Evolutionary conservation across 257 asterid species (phyloP), one percentile per base, ranked within the genome.

Genomic region (Solanum peruvianum): DNA sequence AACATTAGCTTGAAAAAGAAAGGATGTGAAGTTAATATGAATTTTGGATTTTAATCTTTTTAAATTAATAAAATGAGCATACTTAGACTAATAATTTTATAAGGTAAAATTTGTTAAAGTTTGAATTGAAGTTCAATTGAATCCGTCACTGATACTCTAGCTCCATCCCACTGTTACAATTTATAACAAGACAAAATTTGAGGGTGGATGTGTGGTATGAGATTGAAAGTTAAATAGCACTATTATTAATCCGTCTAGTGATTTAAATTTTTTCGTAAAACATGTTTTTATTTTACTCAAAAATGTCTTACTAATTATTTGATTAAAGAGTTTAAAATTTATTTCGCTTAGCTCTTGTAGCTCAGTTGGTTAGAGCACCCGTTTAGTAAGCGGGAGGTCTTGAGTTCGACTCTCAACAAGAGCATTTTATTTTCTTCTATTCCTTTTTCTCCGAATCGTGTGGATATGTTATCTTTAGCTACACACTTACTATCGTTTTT

Each of bases 321-420:
- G 0, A 3, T 9, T 0, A 20, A 4, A 10, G 1, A 62, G 8
- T 62, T 11, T 10, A 4, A 10, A 23, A n/a, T 2, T 20, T 3
- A 18, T 56, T 7, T 56, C 5, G 9, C 3, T 9, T 7, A 77
- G 98, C 98, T 94, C 94, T 96, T 91, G 92, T 94, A 96, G 98
- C 96, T 94, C 98, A 93, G 98, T 94, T 96, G 98, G 98, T 93
- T 94, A 96, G 98, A 96, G 98, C 98, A 95, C 97, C 97, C 95
- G 97, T 94, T 94, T 95, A 95, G 97, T 95, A 96, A 95, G 98
- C 95, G 97, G 98, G 98, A 96, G 98, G 98, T 96, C 98, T 92
- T 94, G 96, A 95, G 97, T 95, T 94, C 94, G 78, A 94, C 97
- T 94, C 97, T 95, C 98, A 93, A 91, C 91, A 87, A 91, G 92